Evolutionary conservation across 441 rosid genomes (phyloP), one percentile per base, ranked within the genome.

Genomic region (Euphorbia corollata): DNA sequence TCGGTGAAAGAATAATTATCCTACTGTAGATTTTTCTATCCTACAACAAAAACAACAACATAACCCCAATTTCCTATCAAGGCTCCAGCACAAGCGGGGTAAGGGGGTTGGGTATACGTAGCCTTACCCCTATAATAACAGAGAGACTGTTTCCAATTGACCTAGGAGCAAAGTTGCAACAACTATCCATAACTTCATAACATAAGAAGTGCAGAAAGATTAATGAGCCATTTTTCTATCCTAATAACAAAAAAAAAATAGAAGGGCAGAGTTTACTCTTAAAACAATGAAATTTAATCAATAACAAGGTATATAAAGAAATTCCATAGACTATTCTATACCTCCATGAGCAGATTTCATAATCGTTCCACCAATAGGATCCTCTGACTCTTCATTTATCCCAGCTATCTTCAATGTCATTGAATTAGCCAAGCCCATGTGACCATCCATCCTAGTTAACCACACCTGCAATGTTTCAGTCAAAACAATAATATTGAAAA

Each of bases 381-480:
- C 88, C 73, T 85, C 72, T 0, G 84, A 83, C 55, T 63, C 74
- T 60, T 75, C 76, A 39, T 79, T 80, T 68, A 93, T 78, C 69
- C 92, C 91, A 58, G 92, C 91, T 65, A 85, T 57, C 68, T 70
- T 83, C 70, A 90, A 77, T 54, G 97, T 85, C 64, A 79, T 71
- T 22, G 94, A 84, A 74, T 93, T 93, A 22, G 97, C 96, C 83
- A 90, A 75, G 32, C 87, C 98, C 91, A 86, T 90, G 59, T 90
- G 98, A 74, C 97, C 91, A 85, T 88, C 97, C 87, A 84, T 86
- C 87, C 98, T 85, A 59, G 77, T 64, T 67, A 93, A 71, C 95
- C 93, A 93, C 73, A 89, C 92, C 98, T 90, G 70, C 48, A 68
- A 36, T 10, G 59, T 63, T 34, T 55, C 51, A 30, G 63, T 58